Evolutionary conservation across 2,329 filamentous ascomycete species (phyloP), one percentile per base, ranked within the genome.

Genomic region (Biscogniauxia marginata): DNA sequence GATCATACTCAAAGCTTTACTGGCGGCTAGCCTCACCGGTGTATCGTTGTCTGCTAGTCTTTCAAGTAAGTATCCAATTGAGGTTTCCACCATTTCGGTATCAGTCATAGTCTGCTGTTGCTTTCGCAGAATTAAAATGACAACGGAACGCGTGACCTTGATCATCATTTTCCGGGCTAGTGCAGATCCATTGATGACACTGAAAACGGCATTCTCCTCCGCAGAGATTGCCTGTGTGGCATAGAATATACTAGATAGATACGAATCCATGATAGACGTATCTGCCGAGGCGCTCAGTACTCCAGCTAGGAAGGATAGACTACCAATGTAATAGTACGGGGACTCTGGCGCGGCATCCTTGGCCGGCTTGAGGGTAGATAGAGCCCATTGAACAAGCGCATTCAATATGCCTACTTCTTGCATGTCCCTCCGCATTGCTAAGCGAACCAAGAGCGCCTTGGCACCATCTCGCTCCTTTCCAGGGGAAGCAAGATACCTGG

Each of bases 381-480:
- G 73, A 1, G 89, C 84, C 90, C 91, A 96, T 25, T 81, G 71
- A 2, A 91, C 81, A 8, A 96, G 77, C 2, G 81, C 79, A 47
- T 84, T 74, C 30, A 95, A 77, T 3, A 98, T 76, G 0, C 88
- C 86, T 8, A 93, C 75, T 50, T 83, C 77, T 72, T 93, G 90
- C 91, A 98, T 96, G 70, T 99, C 95, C 48, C 84, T 85, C 16
- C 95, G 84, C 70, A 93, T 85, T n/a, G 87, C 84, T 47, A 97
- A 79, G 47, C 92, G 84, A 18, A 96, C 90, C 7, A 99, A 79
- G 21, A 98, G 79, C 2, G 84, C 80, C 57, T 88, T 91, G n/a
- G 95, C 93, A 8, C 92, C 91, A 72, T 95, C 91, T 55, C 90
- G 85, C 69, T 97, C 93, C 66, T 96, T 97, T 0, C 93, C 91